Evolutionary conservation across 805 yeast species (phyloP).

Genomic region (Pichia paraexigua): DNA sequence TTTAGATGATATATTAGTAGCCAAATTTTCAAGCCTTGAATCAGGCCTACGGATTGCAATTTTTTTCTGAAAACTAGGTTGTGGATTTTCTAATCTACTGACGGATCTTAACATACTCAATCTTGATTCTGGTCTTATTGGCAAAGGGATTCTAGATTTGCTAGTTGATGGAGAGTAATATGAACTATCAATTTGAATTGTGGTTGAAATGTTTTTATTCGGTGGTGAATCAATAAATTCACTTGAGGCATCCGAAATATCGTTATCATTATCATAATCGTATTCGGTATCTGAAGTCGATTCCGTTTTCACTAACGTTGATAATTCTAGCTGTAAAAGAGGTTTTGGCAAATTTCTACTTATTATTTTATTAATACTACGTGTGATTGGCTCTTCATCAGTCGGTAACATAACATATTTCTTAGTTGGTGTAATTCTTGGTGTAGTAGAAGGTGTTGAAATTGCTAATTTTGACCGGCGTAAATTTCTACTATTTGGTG

Average conservation of each 20-base stretch:
- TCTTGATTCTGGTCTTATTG: constrained; percentile 21
- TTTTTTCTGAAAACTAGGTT: not conserved
- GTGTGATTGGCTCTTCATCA: not conserved
- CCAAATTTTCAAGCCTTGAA: constrained; percentile 10
- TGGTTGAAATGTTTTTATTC: not conserved
- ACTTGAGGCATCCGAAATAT: constrained; percentile 1
- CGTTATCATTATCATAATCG: not conserved
- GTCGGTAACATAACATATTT: constrained; percentile 1
- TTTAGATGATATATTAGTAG: constrained; percentile 6
- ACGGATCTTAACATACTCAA: constrained; percentile 15
- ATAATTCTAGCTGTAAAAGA: constrained; percentile 2
- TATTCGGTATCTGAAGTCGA: not conserved
- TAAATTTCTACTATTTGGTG: constrained; percentile 20
- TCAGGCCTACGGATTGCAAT: constrained; percentile 2
- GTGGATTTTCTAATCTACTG: constrained; percentile 2
- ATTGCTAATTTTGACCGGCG: constrained; percentile 9
- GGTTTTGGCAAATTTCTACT: constrained; percentile 4
- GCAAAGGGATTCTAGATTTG: constrained; percentile 22
- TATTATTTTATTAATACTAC: not conserved
- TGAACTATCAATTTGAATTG: not conserved
- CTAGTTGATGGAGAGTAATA: constrained; percentile 2
- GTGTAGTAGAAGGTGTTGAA: constrained; percentile 12
- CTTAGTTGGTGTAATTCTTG: constrained; percentile 9
- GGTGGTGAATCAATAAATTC: not conserved
- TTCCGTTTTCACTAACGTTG: constrained; percentile 1